phyloP scores from a whole-genome alignment of 257 asterid species.

The Pogostemon cablin region DNA sequence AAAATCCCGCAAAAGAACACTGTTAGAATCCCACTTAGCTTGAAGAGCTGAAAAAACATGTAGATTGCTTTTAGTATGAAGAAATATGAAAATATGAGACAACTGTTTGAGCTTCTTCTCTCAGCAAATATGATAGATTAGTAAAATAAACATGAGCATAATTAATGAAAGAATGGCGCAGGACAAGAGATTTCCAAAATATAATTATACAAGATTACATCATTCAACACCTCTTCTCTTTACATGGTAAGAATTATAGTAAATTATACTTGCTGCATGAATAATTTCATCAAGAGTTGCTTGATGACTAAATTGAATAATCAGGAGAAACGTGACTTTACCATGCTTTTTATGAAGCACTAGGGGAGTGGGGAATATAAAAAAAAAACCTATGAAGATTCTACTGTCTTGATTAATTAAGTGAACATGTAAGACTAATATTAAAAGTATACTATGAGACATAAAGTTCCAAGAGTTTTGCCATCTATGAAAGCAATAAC shows the following conservation, averaged over 20 bases:
- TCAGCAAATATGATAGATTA: background rate
- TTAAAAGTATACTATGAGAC: background rate
- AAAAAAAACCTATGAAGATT: background rate
- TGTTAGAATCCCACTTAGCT: slow-evolving; percentile 86
- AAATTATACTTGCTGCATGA: background rate
- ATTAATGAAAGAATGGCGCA: background rate
- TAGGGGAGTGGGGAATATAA: background rate
- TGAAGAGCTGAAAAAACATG: slow-evolving; percentile 50
- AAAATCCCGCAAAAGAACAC: slow-evolving; percentile 87
- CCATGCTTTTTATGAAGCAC: background rate
- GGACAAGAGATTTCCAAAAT: background rate
- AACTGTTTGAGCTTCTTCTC: slow-evolving; percentile 6
- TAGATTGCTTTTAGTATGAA: slow-evolving; percentile 63
- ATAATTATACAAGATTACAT: background rate
- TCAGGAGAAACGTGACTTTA: background rate
- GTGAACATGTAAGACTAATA: slow-evolving; percentile 10
- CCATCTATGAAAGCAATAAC: background rate
- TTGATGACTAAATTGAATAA: background rate
- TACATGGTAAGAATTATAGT: background rate
- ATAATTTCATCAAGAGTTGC: background rate
- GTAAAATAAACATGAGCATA: background rate
- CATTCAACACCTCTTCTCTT: slow-evolving; percentile 5
- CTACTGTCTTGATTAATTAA: background rate
- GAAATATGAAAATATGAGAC: slow-evolving; percentile 41
- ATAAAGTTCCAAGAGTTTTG: slow-evolving; percentile 2